Evolutionary conservation across 176 grass and related monocot genomes (phyloP).

Genomic region (Cymbopogon citratus): DNA sequence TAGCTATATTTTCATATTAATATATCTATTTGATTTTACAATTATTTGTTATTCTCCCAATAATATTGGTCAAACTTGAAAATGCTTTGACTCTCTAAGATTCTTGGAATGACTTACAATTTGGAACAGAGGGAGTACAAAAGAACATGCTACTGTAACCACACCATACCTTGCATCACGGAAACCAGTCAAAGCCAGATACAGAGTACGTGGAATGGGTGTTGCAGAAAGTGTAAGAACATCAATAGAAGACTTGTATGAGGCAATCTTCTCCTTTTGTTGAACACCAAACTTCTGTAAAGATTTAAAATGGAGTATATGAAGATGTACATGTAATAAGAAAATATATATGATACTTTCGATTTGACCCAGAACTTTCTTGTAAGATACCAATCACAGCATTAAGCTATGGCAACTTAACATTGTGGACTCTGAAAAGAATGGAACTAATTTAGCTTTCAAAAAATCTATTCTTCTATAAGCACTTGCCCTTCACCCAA

Average conservation of each 20-base stretch:
- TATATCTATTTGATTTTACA: no score
- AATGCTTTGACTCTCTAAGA: no score
- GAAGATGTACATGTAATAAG: background rate
- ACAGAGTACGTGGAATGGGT: slow-evolving; percentile 94
- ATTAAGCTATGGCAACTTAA: background rate
- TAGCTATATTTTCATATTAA: no score
- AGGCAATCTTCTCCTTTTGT: slow-evolving; percentile 96
- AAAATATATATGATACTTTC: background rate
- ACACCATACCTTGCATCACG: slow-evolving; percentile 83
- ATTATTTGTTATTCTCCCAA: no score
- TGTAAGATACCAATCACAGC: background rate
- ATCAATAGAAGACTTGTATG: slow-evolving; percentile 90
- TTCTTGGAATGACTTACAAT: no score
- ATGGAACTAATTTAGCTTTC: background rate
- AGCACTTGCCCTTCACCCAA: background rate
- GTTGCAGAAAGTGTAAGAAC: slow-evolving; percentile 96
- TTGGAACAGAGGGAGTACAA: no score
- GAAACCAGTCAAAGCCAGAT: slow-evolving; percentile 96
- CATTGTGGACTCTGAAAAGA: background rate
- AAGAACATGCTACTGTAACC: background rate
- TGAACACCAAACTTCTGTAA: slow-evolving; percentile 94
- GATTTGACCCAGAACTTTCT: background rate
- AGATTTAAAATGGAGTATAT: slow-evolving; percentile 3
- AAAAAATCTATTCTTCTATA: background rate
- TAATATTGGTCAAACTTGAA: no score